These are phyloP conservation scores for Candida tetrigidarum DNA, from an alignment of 1,139 yeast genomes.

Conservation along the genomic window DNA sequence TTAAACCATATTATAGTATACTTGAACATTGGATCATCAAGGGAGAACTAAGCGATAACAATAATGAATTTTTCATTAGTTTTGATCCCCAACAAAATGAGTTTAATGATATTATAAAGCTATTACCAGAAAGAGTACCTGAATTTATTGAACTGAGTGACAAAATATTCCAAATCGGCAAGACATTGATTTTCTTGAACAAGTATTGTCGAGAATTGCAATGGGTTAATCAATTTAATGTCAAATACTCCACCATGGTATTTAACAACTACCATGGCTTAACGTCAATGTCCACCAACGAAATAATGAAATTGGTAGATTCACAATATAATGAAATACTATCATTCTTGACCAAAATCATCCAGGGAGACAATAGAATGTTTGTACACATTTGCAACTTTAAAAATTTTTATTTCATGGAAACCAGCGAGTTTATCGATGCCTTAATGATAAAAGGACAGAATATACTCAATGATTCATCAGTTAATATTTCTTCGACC, in stretches of 20 bases:
- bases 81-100: conserved; percentile 33
- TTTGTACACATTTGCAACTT: conserved; percentile 62
- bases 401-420: conserved; percentile 70
- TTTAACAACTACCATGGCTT: conserved; percentile 34
- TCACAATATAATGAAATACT: conserved; percentile 62
- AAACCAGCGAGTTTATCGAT: conserved; percentile 79
- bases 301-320: conserved; percentile 40
- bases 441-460: conserved; percentile 61
- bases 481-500: conserved; percentile 64
- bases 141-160: conserved; percentile 51
- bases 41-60: conserved; percentile 63
- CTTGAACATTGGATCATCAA: conserved; percentile 68
- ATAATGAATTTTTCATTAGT: conserved; percentile 72
- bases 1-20: conserved; percentile 66
- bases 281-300: conserved; percentile 32
- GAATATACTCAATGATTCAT: conserved; percentile 60
- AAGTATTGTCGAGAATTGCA: conserved; percentile 55
- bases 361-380: conserved; percentile 52
- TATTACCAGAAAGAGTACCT: conserved; percentile 55
- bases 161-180: conserved; percentile 76
- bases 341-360: conserved; percentile 51
- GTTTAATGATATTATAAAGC: conserved; percentile 41
- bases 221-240: conserved; percentile 43
- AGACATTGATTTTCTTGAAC: conserved; percentile 70
- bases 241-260: conserved; percentile 38